Percentiles rank a stretch among this genome's conserved stretches.
Evolutionary conservation across 495 filamentous ascomycete species (phyloP).

Genomic region (Hypoxylon crocopeplum): DNA sequence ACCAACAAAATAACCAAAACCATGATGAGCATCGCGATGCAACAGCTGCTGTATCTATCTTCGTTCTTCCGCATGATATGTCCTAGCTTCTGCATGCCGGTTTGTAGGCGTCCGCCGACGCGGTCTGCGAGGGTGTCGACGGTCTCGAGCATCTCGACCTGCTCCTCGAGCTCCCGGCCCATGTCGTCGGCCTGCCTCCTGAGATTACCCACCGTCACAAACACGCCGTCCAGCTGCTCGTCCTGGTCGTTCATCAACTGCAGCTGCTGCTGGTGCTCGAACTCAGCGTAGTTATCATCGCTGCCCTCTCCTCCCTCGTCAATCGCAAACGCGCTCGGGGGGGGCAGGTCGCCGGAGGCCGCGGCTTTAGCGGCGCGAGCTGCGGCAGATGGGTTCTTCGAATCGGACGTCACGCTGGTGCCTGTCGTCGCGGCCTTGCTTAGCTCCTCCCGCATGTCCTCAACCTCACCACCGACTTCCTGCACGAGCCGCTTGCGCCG

Average conservation of each 20-base stretch:
- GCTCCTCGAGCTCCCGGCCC: conserved; percentile 94
- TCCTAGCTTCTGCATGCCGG: conserved; percentile 82
- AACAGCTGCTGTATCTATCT: conserved; percentile 89
- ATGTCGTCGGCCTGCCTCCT: conserved; percentile 90
- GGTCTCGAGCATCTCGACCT: conserved; percentile 78
- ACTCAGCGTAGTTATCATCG: conserved; percentile 74
- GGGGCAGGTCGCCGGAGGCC: conserved; percentile 62
- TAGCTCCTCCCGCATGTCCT: conserved; percentile 87
- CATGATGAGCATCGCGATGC: conserved; percentile 84
- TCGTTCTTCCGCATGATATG: conserved; percentile 91
- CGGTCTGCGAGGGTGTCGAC: conserved; percentile 84
- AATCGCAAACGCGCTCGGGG: conserved; percentile 72
- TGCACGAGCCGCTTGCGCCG: conserved; percentile 83
- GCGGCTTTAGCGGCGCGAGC: conserved; percentile 35
- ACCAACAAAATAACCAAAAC: conserved; percentile 86
- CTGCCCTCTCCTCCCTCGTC: conserved; percentile 52
- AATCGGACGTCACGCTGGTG: not conserved
- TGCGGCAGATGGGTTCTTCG: conserved; percentile 24
- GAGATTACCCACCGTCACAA: conserved; percentile 88
- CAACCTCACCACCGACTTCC: conserved; percentile 86
- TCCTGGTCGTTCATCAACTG: conserved; percentile 97
- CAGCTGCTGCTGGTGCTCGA: conserved; percentile 89
- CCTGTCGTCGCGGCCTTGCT: conserved; percentile 23
- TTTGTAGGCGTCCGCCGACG: conserved; percentile 83
- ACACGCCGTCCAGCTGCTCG: conserved; percentile 89